Conservation (phyloP, 192 early-diverging fungal genomes). For the Allomyces javanicus region DNA sequence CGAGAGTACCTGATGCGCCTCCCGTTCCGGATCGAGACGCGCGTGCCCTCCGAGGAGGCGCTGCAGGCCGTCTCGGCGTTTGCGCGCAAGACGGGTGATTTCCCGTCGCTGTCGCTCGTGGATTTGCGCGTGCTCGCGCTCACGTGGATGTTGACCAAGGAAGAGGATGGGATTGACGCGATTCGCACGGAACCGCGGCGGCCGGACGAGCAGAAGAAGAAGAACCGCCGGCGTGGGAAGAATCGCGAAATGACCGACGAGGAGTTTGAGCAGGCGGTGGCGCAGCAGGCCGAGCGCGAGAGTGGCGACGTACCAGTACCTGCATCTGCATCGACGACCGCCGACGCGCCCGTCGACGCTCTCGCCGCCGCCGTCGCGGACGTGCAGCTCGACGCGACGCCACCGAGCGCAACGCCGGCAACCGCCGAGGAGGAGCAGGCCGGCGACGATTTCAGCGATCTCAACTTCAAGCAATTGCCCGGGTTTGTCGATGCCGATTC, state of each 20-base stretch:
- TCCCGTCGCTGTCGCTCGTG: constrained; percentile 45
- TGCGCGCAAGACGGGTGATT: constrained; percentile 83
- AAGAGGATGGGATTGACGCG: constrained; percentile 44
- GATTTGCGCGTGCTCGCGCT: constrained; percentile 84
- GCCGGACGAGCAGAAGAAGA: background rate
- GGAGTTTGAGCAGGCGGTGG: background rate
- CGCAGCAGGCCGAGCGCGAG: background rate
- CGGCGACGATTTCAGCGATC: constrained; percentile 12
- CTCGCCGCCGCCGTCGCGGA: background rate
- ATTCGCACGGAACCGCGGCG: constrained; percentile 51
- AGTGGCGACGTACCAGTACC: background rate
- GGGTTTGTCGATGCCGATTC: constrained; percentile 14
- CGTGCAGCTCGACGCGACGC: background rate
- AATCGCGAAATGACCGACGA: background rate
- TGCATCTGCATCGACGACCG: no score
- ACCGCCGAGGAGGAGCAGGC: constrained; percentile 6
- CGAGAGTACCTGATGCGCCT: constrained; percentile 33
- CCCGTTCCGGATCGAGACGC: constrained; percentile 39
- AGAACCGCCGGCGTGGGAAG: background rate
- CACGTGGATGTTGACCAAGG: constrained; percentile 66
- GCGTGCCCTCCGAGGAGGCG: constrained; percentile 40
- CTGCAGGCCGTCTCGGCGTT: constrained; percentile 58
- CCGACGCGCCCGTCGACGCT: no score
- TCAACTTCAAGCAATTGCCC: constrained; percentile 7
- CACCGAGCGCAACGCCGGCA: no score